These are phyloP conservation scores for Drechslerella dactyloides DNA, from an alignment of 2,329 filamentous ascomycete species.

Conservation along the genomic window DNA sequence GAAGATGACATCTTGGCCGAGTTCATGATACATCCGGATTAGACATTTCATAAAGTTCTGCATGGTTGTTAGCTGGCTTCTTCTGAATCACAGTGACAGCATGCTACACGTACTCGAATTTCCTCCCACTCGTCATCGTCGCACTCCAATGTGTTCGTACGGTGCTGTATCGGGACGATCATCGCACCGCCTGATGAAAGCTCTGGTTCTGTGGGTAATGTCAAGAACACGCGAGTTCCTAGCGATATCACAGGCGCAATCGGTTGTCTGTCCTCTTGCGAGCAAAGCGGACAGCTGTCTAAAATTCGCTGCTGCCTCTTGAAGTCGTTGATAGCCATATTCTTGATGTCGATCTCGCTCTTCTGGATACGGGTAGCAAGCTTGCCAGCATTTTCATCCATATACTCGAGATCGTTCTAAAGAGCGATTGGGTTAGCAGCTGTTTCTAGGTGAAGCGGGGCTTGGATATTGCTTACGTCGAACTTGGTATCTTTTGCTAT, in stretches of 20 bases:
- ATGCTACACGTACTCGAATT: conserved; percentile 66
- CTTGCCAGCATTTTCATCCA: conserved; percentile 94
- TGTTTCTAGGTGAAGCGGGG: background rate
- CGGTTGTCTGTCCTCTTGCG: conserved; percentile 81
- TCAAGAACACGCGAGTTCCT: conserved; percentile 84
- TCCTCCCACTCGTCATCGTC: conserved; percentile 99
- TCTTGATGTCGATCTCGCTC: conserved; percentile 85
- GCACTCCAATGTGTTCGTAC: conserved; percentile 89
- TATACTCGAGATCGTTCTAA: conserved; percentile 86
- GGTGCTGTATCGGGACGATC: conserved; percentile 87
- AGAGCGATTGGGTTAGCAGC: conserved; percentile 15
- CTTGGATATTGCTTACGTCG: conserved; percentile 62
- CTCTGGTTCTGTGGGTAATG: conserved; percentile 87
- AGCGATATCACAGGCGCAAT: conserved; percentile 84
- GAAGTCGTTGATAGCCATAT: conserved; percentile 83
- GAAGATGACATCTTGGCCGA: conserved; percentile 90
- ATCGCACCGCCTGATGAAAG: conserved; percentile 78
- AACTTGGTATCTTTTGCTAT: conserved; percentile 94
- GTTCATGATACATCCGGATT: conserved; percentile 90
- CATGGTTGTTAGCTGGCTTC: conserved; percentile 5
- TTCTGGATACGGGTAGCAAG: conserved; percentile 86
- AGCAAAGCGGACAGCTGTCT: conserved; percentile 86
- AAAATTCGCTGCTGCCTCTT: conserved; percentile 86
- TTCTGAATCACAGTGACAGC: background rate
- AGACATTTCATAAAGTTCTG: conserved; percentile 96